Base-by-base conservation (phyloP, 176 grass and related monocot species). In the barley (Hordeum vulgare) region DNA sequence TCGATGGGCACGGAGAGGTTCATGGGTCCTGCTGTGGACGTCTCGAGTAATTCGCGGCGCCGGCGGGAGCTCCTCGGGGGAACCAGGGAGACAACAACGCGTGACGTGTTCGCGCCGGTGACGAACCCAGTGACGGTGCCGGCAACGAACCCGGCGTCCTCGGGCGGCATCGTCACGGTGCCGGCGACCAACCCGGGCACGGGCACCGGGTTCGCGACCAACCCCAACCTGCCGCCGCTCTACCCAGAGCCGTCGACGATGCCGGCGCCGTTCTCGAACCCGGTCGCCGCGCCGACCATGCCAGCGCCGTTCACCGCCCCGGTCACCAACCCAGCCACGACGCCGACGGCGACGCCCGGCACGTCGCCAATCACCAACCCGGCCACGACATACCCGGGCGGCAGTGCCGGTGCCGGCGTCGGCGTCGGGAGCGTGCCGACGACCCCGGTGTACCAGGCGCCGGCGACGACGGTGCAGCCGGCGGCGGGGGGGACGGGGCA, bases 361-460 rank as follows among this genome's bases (percentile, higher is more conserved):
- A 83, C 77, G 21, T 85, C 94, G 2, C 87, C 95, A 20, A 66
- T 86, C 9, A 94, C 93, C 44, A 95, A 98, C 66, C 96, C 96
- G 29, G 86, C 44, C 39, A 94, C 88, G 44, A 88, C 81, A 0
- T 88, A 86, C 81, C 96, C 96, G 14, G 78, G 77, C 18, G 77
- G 51, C 21, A n/a, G 26, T 54, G 0, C 51, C 53, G 18, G 53
- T 21, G 53, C 2, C 9, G 65, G 61, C 12, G 31, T 3, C 3
- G 71, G 21, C 20, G 36, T 8, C 3, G 86, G 87, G 0, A 71
- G n/a, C 51, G 72, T 66, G 75, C 80, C 88, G 23, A 56, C 83
- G 65, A 23, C 75, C 36, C 88, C 92, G 41, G 71, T 60, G 67
- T 91, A 63, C 76, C 75, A 84, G 60, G 77, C 90, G 28, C 85